A percentile compares a stretch with the other conserved stretches of the same genome.
Conservation (phyloP, 2,329 filamentous ascomycete genomes). For the Rhexocercosporidium sp. region DNA sequence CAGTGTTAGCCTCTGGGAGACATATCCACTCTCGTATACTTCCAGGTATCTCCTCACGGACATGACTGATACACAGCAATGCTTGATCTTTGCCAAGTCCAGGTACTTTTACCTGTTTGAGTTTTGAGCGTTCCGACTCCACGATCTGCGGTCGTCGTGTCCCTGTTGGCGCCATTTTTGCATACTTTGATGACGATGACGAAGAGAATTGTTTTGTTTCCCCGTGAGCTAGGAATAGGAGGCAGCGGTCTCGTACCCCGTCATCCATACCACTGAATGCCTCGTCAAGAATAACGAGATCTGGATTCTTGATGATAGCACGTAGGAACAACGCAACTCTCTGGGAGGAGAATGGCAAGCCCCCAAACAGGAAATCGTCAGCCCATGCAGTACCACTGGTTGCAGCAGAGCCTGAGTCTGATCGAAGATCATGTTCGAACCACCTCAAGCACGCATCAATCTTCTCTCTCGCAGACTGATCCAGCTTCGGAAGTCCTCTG, state of each 20-base stretch:
- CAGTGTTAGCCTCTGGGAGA: slow-evolving; percentile 75
- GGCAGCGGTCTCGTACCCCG: slow-evolving; percentile 81
- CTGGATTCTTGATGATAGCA: slow-evolving; percentile 78
- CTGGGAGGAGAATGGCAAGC: slow-evolving; percentile 80
- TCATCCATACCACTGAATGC: slow-evolving; percentile 87
- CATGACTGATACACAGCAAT: slow-evolving; percentile 89
- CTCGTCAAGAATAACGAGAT: slow-evolving; percentile 86
- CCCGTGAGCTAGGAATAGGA: slow-evolving; percentile 76
- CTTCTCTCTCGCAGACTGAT: slow-evolving; percentile 57
- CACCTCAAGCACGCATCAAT: slow-evolving; percentile 74
- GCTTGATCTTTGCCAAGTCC: slow-evolving; percentile 77
- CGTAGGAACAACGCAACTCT: slow-evolving; percentile 84
- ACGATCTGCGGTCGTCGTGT: slow-evolving; percentile 40
- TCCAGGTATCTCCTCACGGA: slow-evolving; percentile 87
- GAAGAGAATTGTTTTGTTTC: slow-evolving; percentile 52
- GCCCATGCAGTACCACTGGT: slow-evolving; percentile 62
- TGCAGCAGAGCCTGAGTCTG: slow-evolving; percentile 34
- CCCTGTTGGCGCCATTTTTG: not conserved
- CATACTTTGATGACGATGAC: slow-evolving; percentile 14
- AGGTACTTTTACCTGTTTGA: slow-evolving; percentile 55
- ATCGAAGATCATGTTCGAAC: slow-evolving; percentile 79
- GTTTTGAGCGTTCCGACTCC: slow-evolving; percentile 52
- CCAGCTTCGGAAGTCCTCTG: slow-evolving; percentile 69
- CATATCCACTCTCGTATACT: slow-evolving; percentile 85
- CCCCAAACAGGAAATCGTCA: slow-evolving; percentile 69